phyloP scores from a whole-genome alignment of 768 basidiomycete species.

The Podaxis rugospora region DNA sequence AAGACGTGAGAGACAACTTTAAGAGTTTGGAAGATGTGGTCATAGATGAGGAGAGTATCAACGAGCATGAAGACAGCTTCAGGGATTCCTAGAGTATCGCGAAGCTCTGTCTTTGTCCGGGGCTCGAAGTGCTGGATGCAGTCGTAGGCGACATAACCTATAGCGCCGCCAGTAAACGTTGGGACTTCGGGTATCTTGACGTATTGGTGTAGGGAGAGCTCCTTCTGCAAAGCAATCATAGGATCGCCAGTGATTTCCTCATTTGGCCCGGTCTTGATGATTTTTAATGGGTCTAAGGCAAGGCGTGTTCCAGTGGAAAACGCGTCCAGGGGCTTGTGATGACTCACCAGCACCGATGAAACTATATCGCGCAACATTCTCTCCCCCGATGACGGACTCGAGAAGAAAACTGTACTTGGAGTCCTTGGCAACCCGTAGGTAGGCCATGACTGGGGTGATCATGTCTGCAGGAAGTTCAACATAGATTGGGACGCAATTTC shows the following conservation, averaged over 20 bases:
- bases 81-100: slow-evolving; percentile 83
- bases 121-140: slow-evolving; percentile 97
- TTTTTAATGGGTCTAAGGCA: slow-evolving; percentile 81
- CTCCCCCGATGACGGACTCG: slow-evolving; percentile 88
- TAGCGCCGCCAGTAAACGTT: slow-evolving; percentile 95
- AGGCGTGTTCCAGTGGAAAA: background rate
- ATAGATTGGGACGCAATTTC: slow-evolving; percentile 92
- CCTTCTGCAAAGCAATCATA: slow-evolving; percentile 75
- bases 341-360: slow-evolving; percentile 90
- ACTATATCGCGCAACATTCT: slow-evolving; percentile 89
- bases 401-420: slow-evolving; percentile 93
- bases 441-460: slow-evolving; percentile 95
- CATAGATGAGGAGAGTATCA: slow-evolving; percentile 93
- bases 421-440: slow-evolving; percentile 87
- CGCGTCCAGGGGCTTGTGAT: background rate
- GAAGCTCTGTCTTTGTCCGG: slow-evolving; percentile 71
- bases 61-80: slow-evolving; percentile 97
- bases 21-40: slow-evolving; percentile 92
- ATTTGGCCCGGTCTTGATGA: slow-evolving; percentile 82
- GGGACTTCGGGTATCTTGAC: slow-evolving; percentile 88
- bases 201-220: slow-evolving; percentile 83
- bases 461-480: slow-evolving; percentile 93
- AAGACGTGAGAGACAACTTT: slow-evolving; percentile 97
- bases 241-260: slow-evolving; percentile 88
- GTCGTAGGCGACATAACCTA: slow-evolving; percentile 97